A percentile compares a stretch with the other conserved stretches of the same genome.
Conservation (phyloP, 192 early-diverging fungal species). For the Chytriomyces sp. region DNA sequence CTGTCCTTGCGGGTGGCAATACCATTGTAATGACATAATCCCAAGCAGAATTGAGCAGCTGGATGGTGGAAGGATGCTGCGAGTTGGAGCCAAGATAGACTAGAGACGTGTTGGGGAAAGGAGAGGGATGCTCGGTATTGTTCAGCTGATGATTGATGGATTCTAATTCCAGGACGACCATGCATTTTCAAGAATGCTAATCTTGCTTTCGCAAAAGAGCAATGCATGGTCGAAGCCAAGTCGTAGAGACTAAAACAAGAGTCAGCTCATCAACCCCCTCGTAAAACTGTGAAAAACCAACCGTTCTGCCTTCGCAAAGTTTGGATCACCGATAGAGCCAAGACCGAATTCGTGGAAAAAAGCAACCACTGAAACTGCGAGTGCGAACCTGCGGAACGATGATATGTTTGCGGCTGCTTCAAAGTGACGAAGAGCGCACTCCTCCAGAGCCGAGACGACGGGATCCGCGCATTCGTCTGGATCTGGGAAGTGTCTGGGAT, state of each 20-base stretch:
- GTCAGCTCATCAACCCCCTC: neutral
- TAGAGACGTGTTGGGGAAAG: neutral
- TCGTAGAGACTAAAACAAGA: slow-evolving; percentile 37
- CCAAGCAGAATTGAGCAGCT: slow-evolving; percentile 55
- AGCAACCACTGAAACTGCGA: slow-evolving; percentile 30
- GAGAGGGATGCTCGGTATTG: slow-evolving; percentile 22
- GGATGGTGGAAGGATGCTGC: slow-evolving; percentile 45
- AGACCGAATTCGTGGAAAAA: slow-evolving; percentile 47
- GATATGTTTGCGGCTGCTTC: slow-evolving; percentile 11
- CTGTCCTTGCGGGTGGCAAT: slow-evolving; percentile 49
- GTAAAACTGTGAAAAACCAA: slow-evolving; percentile 2
- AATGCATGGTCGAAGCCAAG: slow-evolving; percentile 32
- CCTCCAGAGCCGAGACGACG: neutral
- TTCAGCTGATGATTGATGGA: slow-evolving; percentile 45
- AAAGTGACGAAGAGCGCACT: neutral
- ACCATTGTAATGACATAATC: slow-evolving; percentile 55
- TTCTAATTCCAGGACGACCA: slow-evolving; percentile 47
- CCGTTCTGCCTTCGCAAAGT: slow-evolving; percentile 44
- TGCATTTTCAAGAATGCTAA: slow-evolving; percentile 57
- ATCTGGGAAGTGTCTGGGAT: neutral
- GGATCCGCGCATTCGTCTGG: neutral
- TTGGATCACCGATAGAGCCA: slow-evolving; percentile 9
- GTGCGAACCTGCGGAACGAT: neutral
- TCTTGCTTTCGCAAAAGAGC: slow-evolving; percentile 45
- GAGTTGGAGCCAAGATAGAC: slow-evolving; percentile 39